Conservation (phyloP, 805 yeast species). For the Candida caryicola region DNA sequence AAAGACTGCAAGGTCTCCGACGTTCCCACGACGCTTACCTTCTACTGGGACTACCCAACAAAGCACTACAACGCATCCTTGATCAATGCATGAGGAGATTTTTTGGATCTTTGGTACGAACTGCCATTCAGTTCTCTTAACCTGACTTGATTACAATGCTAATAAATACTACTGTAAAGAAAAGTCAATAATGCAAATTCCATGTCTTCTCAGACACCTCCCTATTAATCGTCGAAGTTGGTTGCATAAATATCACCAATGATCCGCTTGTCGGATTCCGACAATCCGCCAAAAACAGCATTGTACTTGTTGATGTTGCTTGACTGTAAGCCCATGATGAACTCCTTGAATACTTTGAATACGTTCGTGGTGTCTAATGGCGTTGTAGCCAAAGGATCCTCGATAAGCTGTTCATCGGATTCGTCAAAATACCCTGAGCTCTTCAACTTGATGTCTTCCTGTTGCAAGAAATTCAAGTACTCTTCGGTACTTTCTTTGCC, state of each 20-base stretch:
- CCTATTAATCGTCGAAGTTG: no score
- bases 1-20: slow-evolving; percentile 28
- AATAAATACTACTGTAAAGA: no score
- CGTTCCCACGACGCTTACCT: slow-evolving; percentile 24
- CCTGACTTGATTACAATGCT: no score
- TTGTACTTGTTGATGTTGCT: slow-evolving; percentile 48
- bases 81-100: slow-evolving; percentile 3
- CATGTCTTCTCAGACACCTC: no score
- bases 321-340: slow-evolving; percentile 47
- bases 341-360: slow-evolving; percentile 60
- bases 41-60: slow-evolving; percentile 40
- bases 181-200: no score
- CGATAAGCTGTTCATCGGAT: slow-evolving; percentile 15
- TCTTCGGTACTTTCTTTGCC: slow-evolving; percentile 29
- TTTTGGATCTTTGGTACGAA: no score
- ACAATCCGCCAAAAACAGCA: slow-evolving; percentile 39
- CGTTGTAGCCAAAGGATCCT: slow-evolving; percentile 39
- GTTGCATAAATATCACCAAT: slow-evolving; percentile 2
- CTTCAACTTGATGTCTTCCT: slow-evolving; percentile 40
- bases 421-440: slow-evolving; percentile 25
- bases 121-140: no score
- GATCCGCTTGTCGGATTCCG: slow-evolving; percentile 13
- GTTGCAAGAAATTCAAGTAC: slow-evolving; percentile 47
- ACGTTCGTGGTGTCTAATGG: slow-evolving; percentile 77
- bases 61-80: slow-evolving; percentile 21